Base-by-base conservation (phyloP, 2,329 filamentous ascomycete species). In the Chalara sp. region DNA sequence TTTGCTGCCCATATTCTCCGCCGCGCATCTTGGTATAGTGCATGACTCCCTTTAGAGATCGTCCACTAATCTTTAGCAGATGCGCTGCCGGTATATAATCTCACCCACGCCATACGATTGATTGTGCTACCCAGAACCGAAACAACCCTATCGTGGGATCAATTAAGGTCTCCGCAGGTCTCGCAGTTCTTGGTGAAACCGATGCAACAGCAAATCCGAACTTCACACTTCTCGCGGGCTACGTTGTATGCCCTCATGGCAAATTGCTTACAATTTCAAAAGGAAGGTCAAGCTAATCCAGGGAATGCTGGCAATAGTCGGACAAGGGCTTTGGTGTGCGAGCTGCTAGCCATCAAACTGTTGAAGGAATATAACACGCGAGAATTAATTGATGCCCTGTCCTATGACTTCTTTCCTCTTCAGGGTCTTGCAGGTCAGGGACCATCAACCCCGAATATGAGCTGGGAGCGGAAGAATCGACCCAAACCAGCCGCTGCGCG, bases 141-240 rank as follows among this genome's bases (percentile, higher is more conserved):
- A 72, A 96, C 91, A 1, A 92, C 89, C 0, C 72, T 97, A 47
- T 86, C 89, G 12, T 97, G 91, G 91, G 92, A 97, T 57, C 92
- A 97, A 67, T 76, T 97, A 56, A 83, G 91, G 56, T 95, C 90
- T n/a, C 92, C 92, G 3, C 92, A 97, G 66, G 86, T 97, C 51
- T 96, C 90, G 12, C 91, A 96, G 65, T 97, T 97, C 66, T 78
- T 97, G 35, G 80, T 96, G 65, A 96, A 96, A 73, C 92, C 92
- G 2, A 93, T 96, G 74, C 89, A 93, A 68, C 87, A 93, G 65
- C 86, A 92, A 67, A 91, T 96, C 56, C 83, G 86, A 54, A 76
- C 81, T 12, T 82, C 87, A 47, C 88, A 96, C 68, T 92, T 95
- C 67, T 91, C 86, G 32, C 80, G 87, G 45, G 91, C 88, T 7